Percentiles rank a stretch among this genome's conserved stretches.
Evolutionary conservation across 23 red algal species (phyloP).

Genomic region (Chondrus crispus): DNA sequence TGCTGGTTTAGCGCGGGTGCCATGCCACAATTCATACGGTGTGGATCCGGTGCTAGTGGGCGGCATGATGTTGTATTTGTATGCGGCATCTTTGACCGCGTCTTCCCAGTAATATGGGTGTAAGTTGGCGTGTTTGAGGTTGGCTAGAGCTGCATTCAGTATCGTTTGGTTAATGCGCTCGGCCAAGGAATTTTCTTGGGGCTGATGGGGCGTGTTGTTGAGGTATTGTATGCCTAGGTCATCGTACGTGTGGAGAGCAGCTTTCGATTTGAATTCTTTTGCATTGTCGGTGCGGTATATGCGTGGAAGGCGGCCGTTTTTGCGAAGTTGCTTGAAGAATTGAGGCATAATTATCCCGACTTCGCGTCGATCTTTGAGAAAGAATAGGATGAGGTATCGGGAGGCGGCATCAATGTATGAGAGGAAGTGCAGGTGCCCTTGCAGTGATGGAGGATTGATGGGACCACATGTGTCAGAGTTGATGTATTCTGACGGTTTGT

Average conservation of each 20-base stretch:
- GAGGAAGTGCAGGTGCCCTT: background rate
- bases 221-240: background rate
- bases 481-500: background rate
- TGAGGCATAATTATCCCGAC: background rate
- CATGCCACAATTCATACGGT: background rate
- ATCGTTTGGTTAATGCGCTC: background rate
- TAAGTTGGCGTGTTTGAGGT: background rate
- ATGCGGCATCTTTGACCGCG: background rate
- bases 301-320: background rate
- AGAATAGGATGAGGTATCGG: background rate
- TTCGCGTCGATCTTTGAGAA: background rate
- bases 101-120: background rate
- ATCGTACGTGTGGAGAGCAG: background rate
- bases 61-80: conserved; percentile 10
- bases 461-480: background rate
- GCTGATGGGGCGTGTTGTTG: background rate
- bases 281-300: background rate
- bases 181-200: background rate
- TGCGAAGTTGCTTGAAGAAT: background rate
- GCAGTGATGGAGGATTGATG: background rate
- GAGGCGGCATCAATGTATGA: background rate
- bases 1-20: too few relatives aligned
- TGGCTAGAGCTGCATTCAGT: background rate
- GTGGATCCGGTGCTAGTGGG: background rate
- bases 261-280: background rate